Evolutionary conservation across 495 filamentous ascomycete genomes (phyloP), one percentile per base, ranked within the genome.

Genomic region (Gamarada debralockiae): DNA sequence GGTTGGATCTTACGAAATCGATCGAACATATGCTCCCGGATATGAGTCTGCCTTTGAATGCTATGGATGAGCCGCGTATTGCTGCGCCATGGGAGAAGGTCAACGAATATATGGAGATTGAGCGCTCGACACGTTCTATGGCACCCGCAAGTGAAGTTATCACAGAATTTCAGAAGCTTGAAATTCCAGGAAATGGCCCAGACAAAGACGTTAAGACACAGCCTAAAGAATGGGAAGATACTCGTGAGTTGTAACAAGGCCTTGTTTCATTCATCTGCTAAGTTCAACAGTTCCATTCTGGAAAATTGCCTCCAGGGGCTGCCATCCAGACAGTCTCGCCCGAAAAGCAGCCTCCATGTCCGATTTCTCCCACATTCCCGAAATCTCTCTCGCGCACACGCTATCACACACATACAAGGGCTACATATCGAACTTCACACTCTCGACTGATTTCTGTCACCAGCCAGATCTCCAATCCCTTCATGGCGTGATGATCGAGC

Each of bases 401-500:
- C 53, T 59, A 9, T 50, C 61, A 36, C 71, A 80, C 55, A 77
- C 76, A 51, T 67, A 73, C 38, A 56, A 73, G 36, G 84, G 85
- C 15, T 80, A 81, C 40, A 72, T 90, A 12, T 74, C 77, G 40
- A 89, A 89, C 65, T 86, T 78, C 59, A 81, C 84, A 29, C 67
- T 77, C 14, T 81, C 81, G 14, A 76, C 81, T 15, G 81, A 86
- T 55, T 76, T 88, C 47, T 90, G 85, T 67, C 59, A 78, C 56
- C 73, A 85, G 66, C 56, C 82, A 55, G 53, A 75, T 58, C 59
- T 80, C 67, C 65, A 72, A 64, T 52, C 76, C 22, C 67, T 87
- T 29, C 87, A 90, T 59, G 89, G 89, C 33, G 82, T 84, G 44
- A 80, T 92, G 36, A 81, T 85, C 49, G 73, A 83, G 39, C 83